phyloP scores from a whole-genome alignment of 805 yeast species.

The Schizosaccharomyces lindneri region DNA sequence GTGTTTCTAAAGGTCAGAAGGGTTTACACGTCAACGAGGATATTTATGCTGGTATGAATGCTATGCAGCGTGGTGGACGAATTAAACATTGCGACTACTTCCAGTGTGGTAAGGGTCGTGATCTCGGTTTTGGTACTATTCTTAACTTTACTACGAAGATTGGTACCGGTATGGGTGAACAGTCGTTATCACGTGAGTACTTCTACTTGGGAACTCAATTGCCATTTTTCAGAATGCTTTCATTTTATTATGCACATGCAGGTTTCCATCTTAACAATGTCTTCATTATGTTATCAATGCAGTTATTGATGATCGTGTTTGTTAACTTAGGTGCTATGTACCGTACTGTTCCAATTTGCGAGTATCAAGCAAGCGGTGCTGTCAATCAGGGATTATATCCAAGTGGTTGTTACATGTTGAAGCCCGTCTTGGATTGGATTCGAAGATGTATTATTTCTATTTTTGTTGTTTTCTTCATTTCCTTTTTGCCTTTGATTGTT shows the following conservation, averaged over 20 bases:
- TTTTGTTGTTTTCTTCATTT: conserved; percentile 75
- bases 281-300: conserved; percentile 68
- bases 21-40: conserved; percentile 86
- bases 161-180: conserved; percentile 98
- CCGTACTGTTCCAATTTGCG: conserved; percentile 46
- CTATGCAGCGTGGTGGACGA: conserved; percentile 68
- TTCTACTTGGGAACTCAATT: conserved; percentile 72
- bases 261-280: conserved; percentile 85
- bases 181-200: conserved; percentile 71
- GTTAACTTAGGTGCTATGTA: conserved; percentile 56
- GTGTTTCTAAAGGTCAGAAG: conserved; percentile 81
- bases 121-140: conserved; percentile 77
- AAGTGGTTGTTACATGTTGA: conserved; percentile 60
- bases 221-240: conserved; percentile 68
- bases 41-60: conserved; percentile 87
- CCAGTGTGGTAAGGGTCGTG: conserved; percentile 94
- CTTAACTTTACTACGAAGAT: conserved; percentile 84
- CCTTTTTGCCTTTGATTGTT: conserved; percentile 65
- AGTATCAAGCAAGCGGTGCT: conserved; percentile 38
- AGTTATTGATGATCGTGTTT: conserved; percentile 56
- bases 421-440: conserved; percentile 79
- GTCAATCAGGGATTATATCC: conserved; percentile 54
- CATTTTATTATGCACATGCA: conserved; percentile 90
- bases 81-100: conserved; percentile 87
- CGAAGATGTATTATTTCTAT: conserved; percentile 73